Percentiles rank a stretch among this genome's conserved stretches.
These are phyloP conservation scores for Hypoxylon sp. DNA, from an alignment of 2,329 filamentous ascomycete genomes.

Conservation along the genomic window DNA sequence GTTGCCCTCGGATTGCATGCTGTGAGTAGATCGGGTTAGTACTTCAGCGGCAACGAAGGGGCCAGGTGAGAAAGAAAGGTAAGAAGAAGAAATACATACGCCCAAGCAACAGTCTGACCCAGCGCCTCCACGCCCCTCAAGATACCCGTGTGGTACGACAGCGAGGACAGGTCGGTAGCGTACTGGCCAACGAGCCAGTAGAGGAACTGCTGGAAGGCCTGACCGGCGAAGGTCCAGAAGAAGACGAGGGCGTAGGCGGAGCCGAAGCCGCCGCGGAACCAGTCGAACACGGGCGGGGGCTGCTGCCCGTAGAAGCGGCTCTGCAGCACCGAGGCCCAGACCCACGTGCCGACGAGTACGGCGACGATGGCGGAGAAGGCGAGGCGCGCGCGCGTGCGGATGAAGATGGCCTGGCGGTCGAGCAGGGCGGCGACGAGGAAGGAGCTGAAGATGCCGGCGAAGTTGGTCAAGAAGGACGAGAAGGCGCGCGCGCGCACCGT, in stretches of 20 bases:
- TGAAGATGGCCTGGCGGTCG: constrained; percentile 43
- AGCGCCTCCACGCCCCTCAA: constrained; percentile 44
- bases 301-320: constrained; percentile 43
- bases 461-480: constrained; percentile 48
- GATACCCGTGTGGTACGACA: constrained; percentile 45
- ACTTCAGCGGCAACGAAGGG: neutral
- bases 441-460: constrained; percentile 44
- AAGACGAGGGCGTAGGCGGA: constrained; percentile 42
- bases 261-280: constrained; percentile 43
- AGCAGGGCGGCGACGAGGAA: constrained; percentile 44
- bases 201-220: constrained; percentile 46
- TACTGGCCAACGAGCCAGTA: constrained; percentile 47
- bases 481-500: constrained; percentile 46
- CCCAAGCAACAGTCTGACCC: constrained; percentile 46
- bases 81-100: constrained; percentile 30
- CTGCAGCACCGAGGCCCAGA: constrained; percentile 45
- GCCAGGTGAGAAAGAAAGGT: neutral
- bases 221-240: constrained; percentile 44
- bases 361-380: constrained; percentile 40
- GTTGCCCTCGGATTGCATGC: constrained; percentile 45
- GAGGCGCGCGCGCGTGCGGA: constrained; percentile 41
- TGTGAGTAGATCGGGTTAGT: constrained; percentile 9
- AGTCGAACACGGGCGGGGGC: constrained; percentile 43
- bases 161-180: constrained; percentile 43
- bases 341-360: constrained; percentile 44